Base-by-base conservation (phyloP, 495 filamentous ascomycete genomes). In the Amniculicola lignicola region DNA sequence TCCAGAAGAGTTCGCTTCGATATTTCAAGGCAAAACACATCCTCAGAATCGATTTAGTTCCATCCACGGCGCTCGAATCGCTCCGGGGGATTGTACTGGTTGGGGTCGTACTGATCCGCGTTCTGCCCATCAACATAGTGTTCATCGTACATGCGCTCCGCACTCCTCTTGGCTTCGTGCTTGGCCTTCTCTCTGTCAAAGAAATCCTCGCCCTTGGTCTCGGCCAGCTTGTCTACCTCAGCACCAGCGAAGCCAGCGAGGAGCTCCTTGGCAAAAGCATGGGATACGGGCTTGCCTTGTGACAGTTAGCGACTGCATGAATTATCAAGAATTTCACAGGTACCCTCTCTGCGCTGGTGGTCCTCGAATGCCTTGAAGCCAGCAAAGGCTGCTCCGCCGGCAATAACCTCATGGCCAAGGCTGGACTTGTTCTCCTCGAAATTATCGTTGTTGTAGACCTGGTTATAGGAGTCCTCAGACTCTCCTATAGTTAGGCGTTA, bases 361-460 rank as follows among this genome's bases (percentile, higher is more conserved):
- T 90, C 82, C 71, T 91, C 88, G 68, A 83, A 91, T 14, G 82
- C 72, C 77, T 89, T 88, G 79, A 93, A 85, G 53, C 79, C 88
- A 59, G 81, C 87, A 65, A 91, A 90, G 54, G 86, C 82, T 42
- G 86, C 88, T 40, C 81, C 88, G 42, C 86, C 86, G 64, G 84
- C 86, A 47, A 90, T 65, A 31, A 87, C 66, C 72, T 91, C 87
- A 70, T 91, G 88, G 59, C 79, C 79, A 66, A 89, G 71, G 66
- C 81, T 78, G 66, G 77, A 75, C 70, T 88, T 65, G 75, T 86
- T 61, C 39, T 71, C 46, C 35, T 53, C 39, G 27, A 61, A 51
- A 36, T 64, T 44, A 55, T 67, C 52, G 33, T 73, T 57, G 33
- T 73, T 69, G 72, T 88, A 84, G 66, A 87, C 73, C 64, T 84